Conservation (phyloP, 352 stramenopile genomes). For the Elongisporangium senticosum region DNA sequence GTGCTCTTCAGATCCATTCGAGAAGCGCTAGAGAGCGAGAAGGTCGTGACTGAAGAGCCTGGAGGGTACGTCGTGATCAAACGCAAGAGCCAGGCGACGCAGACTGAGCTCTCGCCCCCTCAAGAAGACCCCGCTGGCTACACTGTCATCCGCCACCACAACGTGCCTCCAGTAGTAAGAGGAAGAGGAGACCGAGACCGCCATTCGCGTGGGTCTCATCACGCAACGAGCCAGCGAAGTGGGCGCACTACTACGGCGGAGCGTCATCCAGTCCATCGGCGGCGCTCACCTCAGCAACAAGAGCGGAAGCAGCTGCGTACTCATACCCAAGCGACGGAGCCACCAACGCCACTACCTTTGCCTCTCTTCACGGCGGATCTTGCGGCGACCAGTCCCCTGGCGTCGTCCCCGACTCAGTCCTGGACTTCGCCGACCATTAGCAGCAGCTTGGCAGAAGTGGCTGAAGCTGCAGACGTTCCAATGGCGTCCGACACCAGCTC, state of each 20-base stretch:
- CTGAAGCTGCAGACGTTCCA: background rate
- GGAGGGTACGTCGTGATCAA: constrained; percentile 32
- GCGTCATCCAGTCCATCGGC: constrained; percentile 11
- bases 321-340: constrained; percentile 8
- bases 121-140: constrained; percentile 43
- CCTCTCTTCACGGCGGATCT: background rate
- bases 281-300: constrained; percentile 4
- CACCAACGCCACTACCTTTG: background rate
- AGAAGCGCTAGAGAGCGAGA: constrained; percentile 35
- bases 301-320: constrained; percentile 6
- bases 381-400: background rate
- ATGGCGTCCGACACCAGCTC: background rate
- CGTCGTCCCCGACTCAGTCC: background rate
- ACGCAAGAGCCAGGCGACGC: constrained; percentile 14
- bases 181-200: constrained; percentile 1
- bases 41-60: constrained; percentile 16
- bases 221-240: constrained; percentile 1
- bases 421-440: background rate
- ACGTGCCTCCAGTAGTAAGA: background rate
- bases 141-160: constrained; percentile 41
- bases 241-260: constrained; percentile 5
- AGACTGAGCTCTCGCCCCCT: constrained; percentile 1
- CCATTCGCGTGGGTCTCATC: constrained; percentile 15
- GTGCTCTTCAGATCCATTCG: constrained; percentile 40
- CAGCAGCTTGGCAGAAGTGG: background rate